Percentiles rank a stretch among this genome's conserved stretches.
These are phyloP conservation scores for Coemansia sp. DNA, from an alignment of 192 early-diverging fungal genomes.

Conservation along the genomic window DNA sequence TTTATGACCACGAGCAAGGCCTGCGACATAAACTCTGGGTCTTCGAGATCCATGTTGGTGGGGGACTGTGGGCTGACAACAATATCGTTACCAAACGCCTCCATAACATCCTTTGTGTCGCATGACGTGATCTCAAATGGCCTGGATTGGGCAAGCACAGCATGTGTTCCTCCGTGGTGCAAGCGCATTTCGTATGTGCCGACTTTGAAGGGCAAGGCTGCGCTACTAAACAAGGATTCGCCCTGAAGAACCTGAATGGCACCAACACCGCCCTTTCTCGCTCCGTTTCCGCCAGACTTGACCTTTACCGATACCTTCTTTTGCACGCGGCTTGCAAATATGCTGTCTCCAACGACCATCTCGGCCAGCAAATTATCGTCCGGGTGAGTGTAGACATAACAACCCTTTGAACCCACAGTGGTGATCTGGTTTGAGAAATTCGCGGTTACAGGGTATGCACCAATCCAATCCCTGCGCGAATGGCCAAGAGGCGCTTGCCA, in stretches of 20 bases:
- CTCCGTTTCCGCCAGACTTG: constrained; percentile 3
- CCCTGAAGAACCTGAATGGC: constrained; percentile 41
- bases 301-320: constrained; percentile 30
- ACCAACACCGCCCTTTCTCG: constrained; percentile 5
- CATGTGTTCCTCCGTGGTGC: constrained; percentile 85
- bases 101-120: constrained; percentile 20
- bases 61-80: neutral
- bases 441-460: constrained; percentile 75
- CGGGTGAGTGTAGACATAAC: constrained; percentile 66
- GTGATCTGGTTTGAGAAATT: constrained; percentile 79
- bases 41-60: neutral
- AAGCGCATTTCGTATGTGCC: constrained; percentile 91
- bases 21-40: constrained; percentile 28
- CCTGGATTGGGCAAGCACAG: constrained; percentile 69
- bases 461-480: constrained; percentile 86
- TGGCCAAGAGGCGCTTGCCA: constrained; percentile 81
- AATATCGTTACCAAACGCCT: constrained; percentile 10
- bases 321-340: constrained; percentile 34
- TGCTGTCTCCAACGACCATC: constrained; percentile 55
- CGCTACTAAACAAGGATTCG: constrained; percentile 63
- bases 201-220: constrained; percentile 76
- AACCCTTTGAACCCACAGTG: constrained; percentile 67
- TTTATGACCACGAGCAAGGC: constrained; percentile 47
- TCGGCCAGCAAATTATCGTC: constrained; percentile 58
- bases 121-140: constrained; percentile 76